A percentile compares a stretch with the other conserved stretches of the same genome.
Evolutionary conservation across 805 yeast species (phyloP).

Genomic region (Komagataella phaffii): DNA sequence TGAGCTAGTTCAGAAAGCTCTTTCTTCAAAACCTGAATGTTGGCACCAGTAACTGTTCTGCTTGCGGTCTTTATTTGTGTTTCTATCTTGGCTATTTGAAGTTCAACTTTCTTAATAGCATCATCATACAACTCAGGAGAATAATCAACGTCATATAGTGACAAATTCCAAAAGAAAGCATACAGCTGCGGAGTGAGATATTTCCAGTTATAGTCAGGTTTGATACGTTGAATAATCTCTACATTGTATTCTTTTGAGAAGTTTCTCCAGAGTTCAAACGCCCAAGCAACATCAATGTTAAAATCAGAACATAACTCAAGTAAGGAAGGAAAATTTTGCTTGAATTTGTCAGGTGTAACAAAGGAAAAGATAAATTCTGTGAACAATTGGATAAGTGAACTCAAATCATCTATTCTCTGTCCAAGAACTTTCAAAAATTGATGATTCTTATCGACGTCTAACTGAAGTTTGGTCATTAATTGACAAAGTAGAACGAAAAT

Average conservation of each 20-base stretch:
- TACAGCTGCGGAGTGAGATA: slow-evolving; percentile 29
- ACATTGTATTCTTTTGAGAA: slow-evolving; percentile 4
- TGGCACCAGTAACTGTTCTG: slow-evolving; percentile 12
- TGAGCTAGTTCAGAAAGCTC: slow-evolving; percentile 13
- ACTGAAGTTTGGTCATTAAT: slow-evolving; percentile 25
- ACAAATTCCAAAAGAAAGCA: slow-evolving; percentile 58
- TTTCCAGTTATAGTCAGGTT: slow-evolving; percentile 10
- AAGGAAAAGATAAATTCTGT: slow-evolving; percentile 44
- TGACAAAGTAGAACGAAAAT: slow-evolving; percentile 51
- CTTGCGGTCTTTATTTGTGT: slow-evolving; percentile 19
- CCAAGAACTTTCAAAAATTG: slow-evolving; percentile 54
- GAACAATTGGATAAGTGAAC: slow-evolving; percentile 52
- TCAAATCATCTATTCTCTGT: slow-evolving; percentile 58
- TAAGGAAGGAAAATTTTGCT: slow-evolving; percentile 23
- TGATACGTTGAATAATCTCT: slow-evolving; percentile 5
- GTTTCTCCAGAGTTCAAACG: slow-evolving; percentile 67
- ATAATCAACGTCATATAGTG: slow-evolving; percentile 57
- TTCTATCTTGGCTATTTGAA: slow-evolving; percentile 19
- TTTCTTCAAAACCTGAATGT: slow-evolving; percentile 12
- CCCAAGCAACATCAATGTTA: slow-evolving; percentile 44
- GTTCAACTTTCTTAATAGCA: slow-evolving; percentile 26
- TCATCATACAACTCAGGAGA: slow-evolving; percentile 33
- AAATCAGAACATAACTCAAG: slow-evolving; percentile 26
- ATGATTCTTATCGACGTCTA: slow-evolving; percentile 23
- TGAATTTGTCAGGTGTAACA: slow-evolving; percentile 20